phyloP scores from a whole-genome alignment of 1,284 basidiomycete genomes.

The Austropuccinia psidii region DNA sequence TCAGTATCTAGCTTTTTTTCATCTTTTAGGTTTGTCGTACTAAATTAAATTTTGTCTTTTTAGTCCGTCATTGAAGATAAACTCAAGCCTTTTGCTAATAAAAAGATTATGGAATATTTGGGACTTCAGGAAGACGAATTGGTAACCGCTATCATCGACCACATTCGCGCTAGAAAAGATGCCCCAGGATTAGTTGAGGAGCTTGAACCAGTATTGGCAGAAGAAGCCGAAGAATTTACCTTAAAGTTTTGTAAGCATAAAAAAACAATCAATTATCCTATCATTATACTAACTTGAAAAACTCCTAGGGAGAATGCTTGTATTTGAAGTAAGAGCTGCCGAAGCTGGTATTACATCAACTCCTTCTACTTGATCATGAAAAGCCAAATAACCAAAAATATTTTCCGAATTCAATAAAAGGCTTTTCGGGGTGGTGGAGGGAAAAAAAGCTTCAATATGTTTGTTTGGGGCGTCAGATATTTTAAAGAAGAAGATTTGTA shows the following conservation, averaged over 20 bases:
- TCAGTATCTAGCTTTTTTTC: slow-evolving; percentile 33
- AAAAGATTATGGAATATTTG: slow-evolving; percentile 45
- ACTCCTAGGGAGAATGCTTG: slow-evolving; percentile 25
- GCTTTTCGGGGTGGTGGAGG: too few relatives aligned
- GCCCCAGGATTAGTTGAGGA: slow-evolving; percentile 45
- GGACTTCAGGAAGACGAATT: slow-evolving; percentile 46
- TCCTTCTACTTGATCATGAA: background rate
- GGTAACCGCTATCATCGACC: slow-evolving; percentile 43
- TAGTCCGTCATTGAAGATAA: slow-evolving; percentile 42
- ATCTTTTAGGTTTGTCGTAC: background rate
- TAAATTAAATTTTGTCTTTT: background rate
- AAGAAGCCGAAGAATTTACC: slow-evolving; percentile 28
- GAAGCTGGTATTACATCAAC: slow-evolving; percentile 33
- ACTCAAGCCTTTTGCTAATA: slow-evolving; percentile 42
- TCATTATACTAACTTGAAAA: background rate
- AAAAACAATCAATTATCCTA: background rate
- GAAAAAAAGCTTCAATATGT: too few relatives aligned
- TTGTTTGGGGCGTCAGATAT: too few relatives aligned
- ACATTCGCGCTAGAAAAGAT: slow-evolving; percentile 43
- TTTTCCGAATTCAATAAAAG: too few relatives aligned
- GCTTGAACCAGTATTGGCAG: slow-evolving; percentile 42
- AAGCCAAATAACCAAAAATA: too few relatives aligned
- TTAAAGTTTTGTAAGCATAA: slow-evolving; percentile 27
- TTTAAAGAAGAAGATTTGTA: too few relatives aligned
- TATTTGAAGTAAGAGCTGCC: slow-evolving; percentile 30